Percentiles rank a stretch among this genome's conserved stretches.
Evolutionary conservation across 192 early-diverging fungal genomes (phyloP).

Genomic region (Funneliformis geosporum): DNA sequence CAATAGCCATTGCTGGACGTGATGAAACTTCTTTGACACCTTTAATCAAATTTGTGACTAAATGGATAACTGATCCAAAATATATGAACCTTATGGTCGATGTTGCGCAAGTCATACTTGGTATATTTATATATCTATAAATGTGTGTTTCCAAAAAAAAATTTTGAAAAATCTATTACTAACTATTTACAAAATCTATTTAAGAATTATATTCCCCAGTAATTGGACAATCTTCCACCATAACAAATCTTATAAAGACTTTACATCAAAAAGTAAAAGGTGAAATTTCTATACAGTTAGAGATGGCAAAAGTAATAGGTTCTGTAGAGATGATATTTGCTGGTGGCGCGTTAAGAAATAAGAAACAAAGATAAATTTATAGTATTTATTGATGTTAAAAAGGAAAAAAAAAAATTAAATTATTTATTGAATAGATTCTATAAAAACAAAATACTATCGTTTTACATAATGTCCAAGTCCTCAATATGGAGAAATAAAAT

Average conservation of each 20-base stretch:
- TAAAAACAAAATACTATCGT: too few relatives aligned
- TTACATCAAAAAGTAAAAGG: conserved; percentile 69
- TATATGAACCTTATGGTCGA: conserved; percentile 78
- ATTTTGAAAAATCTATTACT: too few relatives aligned
- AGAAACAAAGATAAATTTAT: too few relatives aligned
- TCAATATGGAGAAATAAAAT: too few relatives aligned
- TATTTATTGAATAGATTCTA: too few relatives aligned
- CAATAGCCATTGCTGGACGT: conserved; percentile 76
- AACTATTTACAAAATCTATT: conserved; percentile 25
- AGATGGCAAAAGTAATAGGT: conserved; percentile 76
- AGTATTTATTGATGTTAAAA: too few relatives aligned
- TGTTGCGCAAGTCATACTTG: conserved; percentile 73
- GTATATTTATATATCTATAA: too few relatives aligned
- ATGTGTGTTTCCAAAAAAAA: too few relatives aligned
- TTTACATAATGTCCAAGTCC: too few relatives aligned
- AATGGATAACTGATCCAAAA: conserved; percentile 77
- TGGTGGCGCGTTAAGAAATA: conserved; percentile 11
- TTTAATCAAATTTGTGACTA: conserved; percentile 78
- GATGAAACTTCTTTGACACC: conserved; percentile 88
- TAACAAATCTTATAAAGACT: conserved; percentile 74
- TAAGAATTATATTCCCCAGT: conserved; percentile 83
- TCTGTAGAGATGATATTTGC: conserved; percentile 84
- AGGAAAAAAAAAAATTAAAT: too few relatives aligned
- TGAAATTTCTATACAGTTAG: conserved; percentile 82
- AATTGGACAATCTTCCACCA: conserved; percentile 74